Evolutionary conservation across 257 asterid species (phyloP), one percentile per base, ranked within the genome.

Genomic region (Solanum medicagineum): DNA sequence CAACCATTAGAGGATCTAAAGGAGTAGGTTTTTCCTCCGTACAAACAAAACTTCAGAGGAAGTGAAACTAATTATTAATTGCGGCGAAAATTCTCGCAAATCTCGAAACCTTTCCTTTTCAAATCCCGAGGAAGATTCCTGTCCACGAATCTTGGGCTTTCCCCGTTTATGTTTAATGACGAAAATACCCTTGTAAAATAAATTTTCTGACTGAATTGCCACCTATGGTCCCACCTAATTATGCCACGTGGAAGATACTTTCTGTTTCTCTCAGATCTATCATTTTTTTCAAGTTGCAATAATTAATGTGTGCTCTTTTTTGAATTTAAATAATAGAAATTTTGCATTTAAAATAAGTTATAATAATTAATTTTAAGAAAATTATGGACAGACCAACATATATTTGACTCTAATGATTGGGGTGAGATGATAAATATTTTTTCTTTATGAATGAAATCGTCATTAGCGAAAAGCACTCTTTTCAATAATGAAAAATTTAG

Each of bases 51-150:
- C 56, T 20, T 19, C 20, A 1, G 80, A 73, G 8, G 56, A 73
- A 73, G 22, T 14, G 63, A 26, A 51, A 26, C 47, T 51, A 3
- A 1, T 51, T 26, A 15, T 51, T 26, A 24, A 26, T 51, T 26
- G 47, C 83, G 63, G 83, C 83, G 63, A 77, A 77, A 77, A 77
- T 77, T 77, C 83, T 77, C 24, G 22, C 16, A 77, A 77, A 77
- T 62, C 75, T 85, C 63, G 53, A 79, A 56, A 20, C 57, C 82
- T 59, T 57, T 84, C 83, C 20, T 69, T 87, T 80, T 81, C 86
- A 71, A 87, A 87, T 87, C 86, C 89, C 87, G 55, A 87, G 47
- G 86, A 51, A 75, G 89, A 87, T 87, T 29, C 62, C 84, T 47
- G 79, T 68, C 88, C 89, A 80, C 73, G 85, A 84, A 87, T 84